Percentiles rank a stretch among this genome's conserved stretches.
phyloP scores from a whole-genome alignment of 2,329 filamentous ascomycete species.

The Akanthomyces lecanii region DNA sequence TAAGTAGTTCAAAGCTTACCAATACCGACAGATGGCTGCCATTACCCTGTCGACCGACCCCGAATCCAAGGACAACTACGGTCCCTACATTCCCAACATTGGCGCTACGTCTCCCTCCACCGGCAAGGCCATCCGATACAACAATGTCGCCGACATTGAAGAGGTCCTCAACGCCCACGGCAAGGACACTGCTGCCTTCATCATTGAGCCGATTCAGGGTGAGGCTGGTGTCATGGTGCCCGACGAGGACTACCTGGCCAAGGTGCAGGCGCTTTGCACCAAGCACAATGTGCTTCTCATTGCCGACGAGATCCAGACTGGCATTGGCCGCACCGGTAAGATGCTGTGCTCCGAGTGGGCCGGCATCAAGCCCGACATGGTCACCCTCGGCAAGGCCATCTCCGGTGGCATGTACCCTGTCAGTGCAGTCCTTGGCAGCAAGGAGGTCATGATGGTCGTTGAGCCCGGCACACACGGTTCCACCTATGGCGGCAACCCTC shows the following conservation, averaged over 20 bases:
- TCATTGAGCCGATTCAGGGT: slow-evolving; percentile 95
- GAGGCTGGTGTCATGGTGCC: slow-evolving; percentile 96
- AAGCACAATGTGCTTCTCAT: slow-evolving; percentile 95
- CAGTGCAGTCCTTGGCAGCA: slow-evolving; percentile 80
- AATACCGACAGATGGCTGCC: slow-evolving; percentile 67
- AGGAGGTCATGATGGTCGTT: slow-evolving; percentile 90
- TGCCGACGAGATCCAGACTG: slow-evolving; percentile 97
- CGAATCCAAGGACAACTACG: slow-evolving; percentile 95
- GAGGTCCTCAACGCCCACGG: slow-evolving; percentile 76
- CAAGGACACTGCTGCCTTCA: slow-evolving; percentile 82
- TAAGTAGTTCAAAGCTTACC: not conserved
- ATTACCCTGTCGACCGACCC: slow-evolving; percentile 94
- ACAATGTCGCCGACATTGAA: slow-evolving; percentile 77
- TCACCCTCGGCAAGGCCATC: slow-evolving; percentile 94
- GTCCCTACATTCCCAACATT: slow-evolving; percentile 87
- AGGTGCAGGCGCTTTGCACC: slow-evolving; percentile 80
- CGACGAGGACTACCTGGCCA: slow-evolving; percentile 78
- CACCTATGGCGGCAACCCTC: slow-evolving; percentile 96
- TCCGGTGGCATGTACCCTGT: slow-evolving; percentile 99
- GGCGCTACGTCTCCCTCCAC: slow-evolving; percentile 74
- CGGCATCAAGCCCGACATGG: slow-evolving; percentile 89
- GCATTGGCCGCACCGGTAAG: slow-evolving; percentile 89
- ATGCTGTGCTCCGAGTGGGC: slow-evolving; percentile 95
- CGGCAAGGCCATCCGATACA: slow-evolving; percentile 73
- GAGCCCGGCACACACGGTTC: slow-evolving; percentile 96